Evolutionary conservation across 2,329 filamentous ascomycete genomes (phyloP).

Genomic region (Phaeosphaeria sp.): DNA sequence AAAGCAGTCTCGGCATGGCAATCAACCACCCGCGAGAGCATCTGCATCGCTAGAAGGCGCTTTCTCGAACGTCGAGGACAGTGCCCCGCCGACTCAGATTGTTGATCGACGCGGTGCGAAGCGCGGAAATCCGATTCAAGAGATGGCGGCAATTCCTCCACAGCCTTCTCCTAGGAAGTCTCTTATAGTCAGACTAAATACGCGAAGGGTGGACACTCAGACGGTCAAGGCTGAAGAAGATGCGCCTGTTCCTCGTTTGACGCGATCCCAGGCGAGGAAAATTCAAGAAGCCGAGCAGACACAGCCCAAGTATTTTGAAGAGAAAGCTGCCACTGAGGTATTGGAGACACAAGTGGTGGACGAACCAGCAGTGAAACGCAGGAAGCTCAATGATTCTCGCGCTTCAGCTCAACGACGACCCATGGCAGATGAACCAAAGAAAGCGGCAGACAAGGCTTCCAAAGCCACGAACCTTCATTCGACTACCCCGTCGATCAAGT

Average conservation of each 20-base stretch:
- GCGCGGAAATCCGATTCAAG: background rate
- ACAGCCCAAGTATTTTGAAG: background rate
- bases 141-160: background rate
- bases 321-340: background rate
- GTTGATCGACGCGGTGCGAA: background rate
- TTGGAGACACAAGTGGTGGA: background rate
- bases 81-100: constrained; percentile 4
- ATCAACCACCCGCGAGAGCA: background rate
- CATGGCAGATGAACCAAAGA: background rate
- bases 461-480: background rate
- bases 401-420: background rate
- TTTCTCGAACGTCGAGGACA: background rate
- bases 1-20: constrained; percentile 9
- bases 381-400: constrained; percentile 1
- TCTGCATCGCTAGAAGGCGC: background rate
- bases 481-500: background rate
- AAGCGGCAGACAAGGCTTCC: background rate
- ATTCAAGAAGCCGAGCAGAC: constrained; percentile 32
- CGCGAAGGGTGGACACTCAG: constrained; percentile 12
- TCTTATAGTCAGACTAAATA: constrained; percentile 3
- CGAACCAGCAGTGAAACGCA: constrained; percentile 1
- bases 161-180: constrained; percentile 3
- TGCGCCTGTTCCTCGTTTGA: constrained; percentile 6
- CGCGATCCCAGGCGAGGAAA: constrained; percentile 13
- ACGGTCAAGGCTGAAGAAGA: constrained; percentile 11